Evolutionary conservation across 73 alveolate species (phyloP), one percentile per base, ranked within the genome.

Genomic region (Paramecium tetraurelia): DNA sequence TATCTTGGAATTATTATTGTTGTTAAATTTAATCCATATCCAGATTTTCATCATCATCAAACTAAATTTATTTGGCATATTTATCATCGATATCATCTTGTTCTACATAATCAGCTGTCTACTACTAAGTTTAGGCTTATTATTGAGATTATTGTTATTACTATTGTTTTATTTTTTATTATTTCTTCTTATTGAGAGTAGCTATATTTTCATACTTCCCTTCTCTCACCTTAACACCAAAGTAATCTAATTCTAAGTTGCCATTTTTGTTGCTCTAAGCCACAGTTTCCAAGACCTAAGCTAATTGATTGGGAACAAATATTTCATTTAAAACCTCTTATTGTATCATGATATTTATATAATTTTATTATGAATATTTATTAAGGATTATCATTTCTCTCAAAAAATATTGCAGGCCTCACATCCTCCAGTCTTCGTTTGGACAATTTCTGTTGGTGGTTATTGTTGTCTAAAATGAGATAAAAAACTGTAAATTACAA

Each of bases 381-480:
- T 53, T 48, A 48, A 14, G 18, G 59, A 59, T 16, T 12, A 63
- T 33, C 8, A 33, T 18, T 24, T 33, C 41, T 31, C 21, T 63
- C 84, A 63, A 63, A 63, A 63, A 24, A 63, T 24, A 63, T 63
- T 63, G 46, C 84, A 63, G 14, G 84, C 84, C 10, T 63, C 84
- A 27, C 84, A 63, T 7, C 84, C 84, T 27, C 84, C 84, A 27
- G 84, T 63, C 9, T 63, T 63, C 31, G 84, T 63, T 63, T 63
- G 24, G 16, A 33, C 48, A 11, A 63, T 63, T 24, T 63, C 84
- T 63, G 84, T 63, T 12, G 44, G 44, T 27, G 84, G 48, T 63
- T 63, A 20, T 18, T 63, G 7, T 63, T 63, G 0, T 24, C 84
- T 63, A 63, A 27, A 27, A 31, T 12, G 3, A 11, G 20, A 63